Conservation (phyloP, 192 early-diverging fungal species). For the Backusella westeae region DNA sequence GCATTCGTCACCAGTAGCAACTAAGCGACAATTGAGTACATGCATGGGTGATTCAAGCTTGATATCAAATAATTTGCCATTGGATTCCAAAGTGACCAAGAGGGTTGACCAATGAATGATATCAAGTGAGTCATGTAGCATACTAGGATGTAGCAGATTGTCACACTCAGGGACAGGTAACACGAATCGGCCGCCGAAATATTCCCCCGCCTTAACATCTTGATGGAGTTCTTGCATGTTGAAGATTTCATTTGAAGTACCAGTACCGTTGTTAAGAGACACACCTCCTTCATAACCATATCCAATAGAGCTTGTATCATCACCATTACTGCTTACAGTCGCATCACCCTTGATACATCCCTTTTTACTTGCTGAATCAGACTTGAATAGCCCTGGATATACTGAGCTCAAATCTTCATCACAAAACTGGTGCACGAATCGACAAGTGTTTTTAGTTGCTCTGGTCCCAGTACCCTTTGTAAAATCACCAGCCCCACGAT, state of each 20-base stretch:
- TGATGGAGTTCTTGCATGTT: conserved; percentile 26
- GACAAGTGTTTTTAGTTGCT: background rate
- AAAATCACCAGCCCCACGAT: background rate
- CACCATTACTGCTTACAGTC: background rate
- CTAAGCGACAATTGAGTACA: conserved; percentile 29
- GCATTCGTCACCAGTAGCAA: conserved; percentile 14
- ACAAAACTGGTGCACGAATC: background rate
- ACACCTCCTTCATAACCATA: background rate
- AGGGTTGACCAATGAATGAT: conserved; percentile 25
- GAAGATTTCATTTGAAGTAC: background rate
- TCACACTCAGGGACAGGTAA: conserved; percentile 28
- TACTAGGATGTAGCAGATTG: conserved; percentile 18
- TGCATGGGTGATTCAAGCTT: conserved; percentile 18
- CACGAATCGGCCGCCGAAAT: conserved; percentile 24
- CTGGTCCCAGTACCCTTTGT: background rate
- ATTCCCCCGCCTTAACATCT: conserved; percentile 10
- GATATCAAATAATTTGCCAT: conserved; percentile 11
- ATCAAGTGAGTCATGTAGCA: conserved; percentile 2
- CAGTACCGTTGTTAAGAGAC: background rate
- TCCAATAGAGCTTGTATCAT: background rate
- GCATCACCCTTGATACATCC: background rate
- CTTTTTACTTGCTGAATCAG: background rate
- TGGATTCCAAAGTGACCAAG: background rate
- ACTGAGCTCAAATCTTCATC: background rate
- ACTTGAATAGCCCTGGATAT: background rate